phyloP scores from a whole-genome alignment of 1,284 basidiomycete species.

The Ganoderma meredithae region DNA sequence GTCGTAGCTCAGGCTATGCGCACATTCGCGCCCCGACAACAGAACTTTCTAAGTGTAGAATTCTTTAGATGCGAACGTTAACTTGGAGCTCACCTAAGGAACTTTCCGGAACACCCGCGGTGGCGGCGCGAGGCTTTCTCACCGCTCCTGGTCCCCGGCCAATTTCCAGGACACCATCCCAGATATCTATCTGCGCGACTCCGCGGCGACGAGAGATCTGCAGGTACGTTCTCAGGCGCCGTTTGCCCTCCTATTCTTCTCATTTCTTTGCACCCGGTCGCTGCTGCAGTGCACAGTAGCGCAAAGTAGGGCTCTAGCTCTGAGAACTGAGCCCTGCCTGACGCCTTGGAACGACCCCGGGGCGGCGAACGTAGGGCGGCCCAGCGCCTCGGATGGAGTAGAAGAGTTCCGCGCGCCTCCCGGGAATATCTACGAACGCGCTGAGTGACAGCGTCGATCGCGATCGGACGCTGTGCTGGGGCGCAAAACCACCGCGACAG shows the following conservation, averaged over 20 bases:
- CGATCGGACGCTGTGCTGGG: slow-evolving; percentile 1
- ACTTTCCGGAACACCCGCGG: neutral
- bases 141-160: slow-evolving; percentile 21
- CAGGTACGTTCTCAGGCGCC: slow-evolving; percentile 30
- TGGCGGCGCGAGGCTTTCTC: slow-evolving; percentile 12
- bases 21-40: neutral
- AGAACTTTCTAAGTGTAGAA: neutral
- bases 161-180: slow-evolving; percentile 20
- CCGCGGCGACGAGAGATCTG: slow-evolving; percentile 21
- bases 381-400: too few species aligned
- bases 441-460: slow-evolving; percentile 20
- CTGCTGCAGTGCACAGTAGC: neutral
- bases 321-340: slow-evolving; percentile 7
- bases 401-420: too few species aligned
- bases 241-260: slow-evolving; percentile 8
- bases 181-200: neutral
- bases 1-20: neutral
- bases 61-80: neutral
- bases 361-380: neutral
- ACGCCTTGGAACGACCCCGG: neutral
- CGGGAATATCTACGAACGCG: neutral
- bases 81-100: neutral
- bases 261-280: neutral
- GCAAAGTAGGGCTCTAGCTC: neutral
- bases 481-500: neutral